These are phyloP conservation scores for Thelonectria olida DNA, from an alignment of 2,329 filamentous ascomycete genomes.

Conservation along the genomic window DNA sequence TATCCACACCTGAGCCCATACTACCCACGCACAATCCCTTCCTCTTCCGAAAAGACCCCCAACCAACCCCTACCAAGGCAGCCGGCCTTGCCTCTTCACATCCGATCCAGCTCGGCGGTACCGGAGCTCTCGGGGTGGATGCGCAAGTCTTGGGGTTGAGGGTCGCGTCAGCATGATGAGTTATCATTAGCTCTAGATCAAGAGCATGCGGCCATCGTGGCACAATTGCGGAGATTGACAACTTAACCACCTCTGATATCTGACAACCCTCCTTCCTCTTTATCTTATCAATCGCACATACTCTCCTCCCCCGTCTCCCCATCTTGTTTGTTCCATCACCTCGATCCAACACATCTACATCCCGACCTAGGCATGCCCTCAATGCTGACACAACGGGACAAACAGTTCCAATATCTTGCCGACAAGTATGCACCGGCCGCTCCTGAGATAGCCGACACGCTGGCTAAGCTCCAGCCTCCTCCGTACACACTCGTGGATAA, in stretches of 20 bases:
- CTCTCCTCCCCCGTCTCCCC: too few species aligned
- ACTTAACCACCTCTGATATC: conserved; percentile 54
- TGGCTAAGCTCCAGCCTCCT: conserved; percentile 73
- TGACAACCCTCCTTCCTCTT: conserved; percentile 27
- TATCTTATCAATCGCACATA: conserved; percentile 11
- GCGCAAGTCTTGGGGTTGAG: conserved; percentile 2
- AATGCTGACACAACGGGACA: conserved; percentile 34
- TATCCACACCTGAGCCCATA: conserved; percentile 14
- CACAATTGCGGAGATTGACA: conserved; percentile 67
- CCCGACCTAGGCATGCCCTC: conserved; percentile 24
- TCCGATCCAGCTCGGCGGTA: conserved; percentile 34
- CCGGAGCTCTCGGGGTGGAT: conserved; percentile 31
- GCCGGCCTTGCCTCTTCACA: conserved; percentile 2
- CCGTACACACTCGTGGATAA: conserved; percentile 60
- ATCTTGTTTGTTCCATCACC: neutral
- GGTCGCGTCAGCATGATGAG: conserved; percentile 49
- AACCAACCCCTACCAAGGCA: conserved; percentile 9
- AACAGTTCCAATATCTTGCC: conserved; percentile 70
- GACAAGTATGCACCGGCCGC: conserved; percentile 74
- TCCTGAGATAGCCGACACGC: conserved; percentile 72
- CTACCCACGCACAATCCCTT: conserved; percentile 23
- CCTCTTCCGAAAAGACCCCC: conserved; percentile 5
- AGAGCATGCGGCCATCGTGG: conserved; percentile 66
- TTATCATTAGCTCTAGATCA: conserved; percentile 84
- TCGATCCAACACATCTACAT: neutral